Evolutionary conservation across 805 yeast species (phyloP).

Genomic region (Yamadazyma scolyti): DNA sequence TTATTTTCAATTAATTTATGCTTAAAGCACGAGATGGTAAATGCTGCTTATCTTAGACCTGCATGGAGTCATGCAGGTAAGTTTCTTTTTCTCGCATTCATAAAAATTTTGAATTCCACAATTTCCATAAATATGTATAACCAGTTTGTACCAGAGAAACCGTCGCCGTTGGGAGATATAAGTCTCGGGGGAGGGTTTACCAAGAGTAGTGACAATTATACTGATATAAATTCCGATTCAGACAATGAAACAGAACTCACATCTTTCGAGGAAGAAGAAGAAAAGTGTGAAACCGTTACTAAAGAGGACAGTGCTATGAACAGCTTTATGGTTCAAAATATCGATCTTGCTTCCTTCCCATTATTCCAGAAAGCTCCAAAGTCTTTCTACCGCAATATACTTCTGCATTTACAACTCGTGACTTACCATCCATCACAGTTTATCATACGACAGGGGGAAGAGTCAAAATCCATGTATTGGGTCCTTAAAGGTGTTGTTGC

Average conservation of each 20-base stretch:
- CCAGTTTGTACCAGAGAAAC: conserved; percentile 20
- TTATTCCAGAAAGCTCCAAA: conserved; percentile 66
- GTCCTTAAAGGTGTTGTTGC: conserved; percentile 70
- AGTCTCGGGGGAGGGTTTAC: no score
- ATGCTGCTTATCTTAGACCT: no score
- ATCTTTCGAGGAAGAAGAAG: not conserved
- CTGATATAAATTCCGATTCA: conserved; percentile 1
- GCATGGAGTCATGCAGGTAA: no score
- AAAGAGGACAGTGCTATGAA: no score
- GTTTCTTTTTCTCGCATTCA: no score
- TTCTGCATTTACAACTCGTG: conserved; percentile 53
- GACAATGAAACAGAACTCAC: not conserved
- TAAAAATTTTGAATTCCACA: no score
- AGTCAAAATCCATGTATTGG: conserved; percentile 77
- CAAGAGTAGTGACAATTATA: conserved; percentile 6
- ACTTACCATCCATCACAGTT: conserved; percentile 67
- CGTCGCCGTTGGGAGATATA: conserved; percentile 21
- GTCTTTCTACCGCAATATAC: conserved; percentile 57
- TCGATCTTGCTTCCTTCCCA: conserved; percentile 35
- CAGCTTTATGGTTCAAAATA: conserved; percentile 18
- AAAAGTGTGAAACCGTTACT: no score
- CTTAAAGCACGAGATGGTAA: no score
- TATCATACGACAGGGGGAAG: conserved; percentile 68
- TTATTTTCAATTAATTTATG: no score
- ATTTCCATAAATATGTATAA: no score